Evolutionary conservation across 345 rosid genomes (phyloP), one percentile per base, ranked within the genome.

Genomic region (Eutrema japonicum): DNA sequence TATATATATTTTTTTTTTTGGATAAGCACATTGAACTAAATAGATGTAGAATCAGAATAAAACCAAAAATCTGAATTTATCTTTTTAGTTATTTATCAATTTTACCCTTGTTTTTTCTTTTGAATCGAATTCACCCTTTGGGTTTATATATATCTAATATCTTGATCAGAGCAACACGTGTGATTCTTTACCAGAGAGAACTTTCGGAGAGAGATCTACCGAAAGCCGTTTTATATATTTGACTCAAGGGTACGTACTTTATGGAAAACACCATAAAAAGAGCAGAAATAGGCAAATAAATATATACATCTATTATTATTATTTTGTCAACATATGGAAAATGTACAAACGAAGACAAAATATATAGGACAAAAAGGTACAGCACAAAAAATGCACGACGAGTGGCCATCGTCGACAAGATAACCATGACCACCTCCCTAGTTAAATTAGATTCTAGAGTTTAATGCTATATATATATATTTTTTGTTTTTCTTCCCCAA

Each of bases 321-420:
- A 4, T 35, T 27, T 52, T 66, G 45, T 71, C 69, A 63, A 46
- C 53, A 51, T 50, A 48, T 27, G 16, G 2, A 6, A 27, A 46
- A 36, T 40, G 22, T 46, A 51, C 22, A 32, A 36, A 62, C 11
- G 40, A 60, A 40, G 37, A 16, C 12, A 71, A 42, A 16, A 4
- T 50, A 55, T 70, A 46, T 54, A 18, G 56, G 66, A 70, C 74
- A 70, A 70, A 35, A 35, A 35, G 60, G 68, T 60, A 60, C 68
- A 38, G 75, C 68, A 51, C 43, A 51, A 60, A 71, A 60, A 33
- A 5, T 61, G 50, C 27, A 50, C 43, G 10, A 71, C 6, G 33
- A 38, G 57, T 50, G 37, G 59, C 67, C 10, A 49, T 71, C 42
- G 66, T 70, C 74, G 66, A 70, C 49, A 60, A 61, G 68, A 61